Evolutionary conservation across 352 stramenopile genomes (phyloP).

Genomic region (Globisporangium polare): DNA sequence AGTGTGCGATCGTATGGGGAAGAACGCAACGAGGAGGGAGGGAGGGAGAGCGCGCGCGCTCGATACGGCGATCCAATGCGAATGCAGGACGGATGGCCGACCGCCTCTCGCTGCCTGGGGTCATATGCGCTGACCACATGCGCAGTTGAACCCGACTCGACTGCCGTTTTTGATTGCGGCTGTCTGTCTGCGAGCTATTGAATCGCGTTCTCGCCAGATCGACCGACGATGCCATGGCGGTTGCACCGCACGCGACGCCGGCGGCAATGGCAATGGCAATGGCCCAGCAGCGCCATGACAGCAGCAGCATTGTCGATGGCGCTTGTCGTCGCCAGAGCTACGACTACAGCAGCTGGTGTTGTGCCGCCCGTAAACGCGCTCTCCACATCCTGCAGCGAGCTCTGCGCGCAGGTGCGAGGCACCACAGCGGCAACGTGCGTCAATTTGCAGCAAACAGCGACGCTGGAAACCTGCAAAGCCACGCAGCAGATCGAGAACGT

Average conservation of each 20-base stretch:
- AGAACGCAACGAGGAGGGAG: not conserved
- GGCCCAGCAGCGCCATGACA: not conserved
- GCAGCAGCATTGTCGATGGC: not conserved
- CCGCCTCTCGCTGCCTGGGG: too few relatives aligned
- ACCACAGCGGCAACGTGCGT: not conserved
- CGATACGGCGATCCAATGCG: not conserved
- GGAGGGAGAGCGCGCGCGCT: not conserved
- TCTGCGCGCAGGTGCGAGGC: slow-evolving; percentile 3
- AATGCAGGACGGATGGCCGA: too few relatives aligned
- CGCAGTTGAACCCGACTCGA: not conserved
- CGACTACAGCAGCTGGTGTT: not conserved
- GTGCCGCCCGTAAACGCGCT: not conserved
- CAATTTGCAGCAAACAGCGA: slow-evolving; percentile 1
- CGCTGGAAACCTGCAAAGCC: not conserved
- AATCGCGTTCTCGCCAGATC: not conserved
- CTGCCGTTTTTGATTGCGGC: not conserved
- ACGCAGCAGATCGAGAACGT: not conserved
- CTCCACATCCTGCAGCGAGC: slow-evolving; percentile 6
- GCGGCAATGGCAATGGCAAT: too few relatives aligned
- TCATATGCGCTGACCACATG: not conserved
- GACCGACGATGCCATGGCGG: slow-evolving; percentile 11
- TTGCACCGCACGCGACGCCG: not conserved
- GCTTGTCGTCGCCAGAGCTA: not conserved
- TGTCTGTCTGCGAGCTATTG: not conserved
- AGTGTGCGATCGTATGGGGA: not conserved